Evolutionary conservation across 768 basidiomycete species (phyloP).

Genomic region (Cantharellus anzutake): DNA sequence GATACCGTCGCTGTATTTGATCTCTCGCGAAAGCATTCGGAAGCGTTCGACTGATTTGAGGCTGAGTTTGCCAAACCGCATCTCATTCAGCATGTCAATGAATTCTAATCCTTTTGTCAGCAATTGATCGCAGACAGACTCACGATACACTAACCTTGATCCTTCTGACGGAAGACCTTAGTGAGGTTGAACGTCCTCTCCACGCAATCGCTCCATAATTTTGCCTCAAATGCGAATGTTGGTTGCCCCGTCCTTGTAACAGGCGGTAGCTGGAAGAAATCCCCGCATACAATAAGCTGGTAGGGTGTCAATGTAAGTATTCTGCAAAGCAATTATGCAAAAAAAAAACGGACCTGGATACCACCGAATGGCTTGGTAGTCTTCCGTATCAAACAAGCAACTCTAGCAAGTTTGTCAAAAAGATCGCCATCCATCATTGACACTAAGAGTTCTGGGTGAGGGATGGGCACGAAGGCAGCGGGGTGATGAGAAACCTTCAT

Average conservation of each 20-base stretch:
- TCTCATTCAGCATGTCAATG: conserved; percentile 93
- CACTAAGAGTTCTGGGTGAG: conserved; percentile 29
- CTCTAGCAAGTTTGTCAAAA: conserved; percentile 72
- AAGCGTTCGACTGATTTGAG: conserved; percentile 50
- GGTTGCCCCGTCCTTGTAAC: conserved; percentile 41
- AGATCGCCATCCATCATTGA: conserved; percentile 93
- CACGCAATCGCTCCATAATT: conserved; percentile 53
- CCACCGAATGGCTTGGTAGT: conserved; percentile 70
- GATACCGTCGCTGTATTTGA: conserved; percentile 61
- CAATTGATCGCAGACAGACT: conserved; percentile 4
- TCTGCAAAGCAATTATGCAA: not conserved
- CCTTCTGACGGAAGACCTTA: conserved; percentile 87
- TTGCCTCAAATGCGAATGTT: conserved; percentile 87
- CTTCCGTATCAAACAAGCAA: conserved; percentile 47
- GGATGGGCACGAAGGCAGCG: not conserved
- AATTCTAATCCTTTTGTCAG: conserved; percentile 39
- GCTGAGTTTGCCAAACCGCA: conserved; percentile 74
- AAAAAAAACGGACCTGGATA: conserved; percentile 43
- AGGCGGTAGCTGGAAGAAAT: conserved; percentile 96
- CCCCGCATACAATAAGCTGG: conserved; percentile 81
- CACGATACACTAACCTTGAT: conserved; percentile 40
- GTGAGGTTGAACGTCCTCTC: conserved; percentile 79
- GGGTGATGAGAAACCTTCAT: conserved; percentile 21
- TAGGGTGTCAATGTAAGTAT: not conserved
- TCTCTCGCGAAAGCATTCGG: conserved; percentile 43